These are phyloP conservation scores for Setaria italica DNA, from an alignment of 202 grass and related monocot species.

Conservation along the genomic window DNA sequence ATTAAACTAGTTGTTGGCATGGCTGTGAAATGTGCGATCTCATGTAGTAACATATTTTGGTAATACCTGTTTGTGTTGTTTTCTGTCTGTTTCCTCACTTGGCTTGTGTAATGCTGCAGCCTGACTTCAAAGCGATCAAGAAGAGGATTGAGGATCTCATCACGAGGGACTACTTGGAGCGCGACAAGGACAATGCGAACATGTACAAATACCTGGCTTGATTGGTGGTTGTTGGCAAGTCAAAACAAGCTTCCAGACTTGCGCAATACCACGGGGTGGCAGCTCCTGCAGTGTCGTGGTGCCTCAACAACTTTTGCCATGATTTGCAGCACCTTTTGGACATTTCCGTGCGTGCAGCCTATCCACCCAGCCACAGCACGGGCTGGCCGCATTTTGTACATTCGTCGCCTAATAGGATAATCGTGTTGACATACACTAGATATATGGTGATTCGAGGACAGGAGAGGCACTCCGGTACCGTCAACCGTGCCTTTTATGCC, in stretches of 20 bases:
- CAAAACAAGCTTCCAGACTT: constrained; percentile 16
- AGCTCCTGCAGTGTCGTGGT: constrained; percentile 30
- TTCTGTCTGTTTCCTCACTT: not conserved
- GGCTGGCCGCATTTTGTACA: constrained; percentile 57
- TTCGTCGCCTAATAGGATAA: constrained; percentile 43
- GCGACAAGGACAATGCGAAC: constrained; percentile 82
- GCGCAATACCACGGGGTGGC: constrained; percentile 18
- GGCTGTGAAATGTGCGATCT: not conserved
- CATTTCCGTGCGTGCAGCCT: constrained; percentile 20
- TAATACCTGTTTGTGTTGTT: not conserved
- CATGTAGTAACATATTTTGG: not conserved
- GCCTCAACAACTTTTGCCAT: constrained; percentile 16
- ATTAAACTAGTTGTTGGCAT: not conserved
- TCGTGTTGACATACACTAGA: constrained; percentile 20
- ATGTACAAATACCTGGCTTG: constrained; percentile 85
- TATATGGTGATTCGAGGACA: constrained; percentile 7
- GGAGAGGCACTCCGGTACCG: not conserved
- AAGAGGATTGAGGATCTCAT: constrained; percentile 87
- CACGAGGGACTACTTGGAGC: constrained; percentile 86
- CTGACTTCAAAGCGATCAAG: constrained; percentile 98
- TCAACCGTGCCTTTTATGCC: not conserved
- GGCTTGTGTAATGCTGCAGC: constrained; percentile 50
- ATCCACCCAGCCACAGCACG: constrained; percentile 1
- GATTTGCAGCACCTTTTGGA: constrained; percentile 33
- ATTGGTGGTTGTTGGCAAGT: constrained; percentile 37